Evolutionary conservation across 148 eudicot genomes (phyloP).

Genomic region (Amaranthus hypochondriacus): DNA sequence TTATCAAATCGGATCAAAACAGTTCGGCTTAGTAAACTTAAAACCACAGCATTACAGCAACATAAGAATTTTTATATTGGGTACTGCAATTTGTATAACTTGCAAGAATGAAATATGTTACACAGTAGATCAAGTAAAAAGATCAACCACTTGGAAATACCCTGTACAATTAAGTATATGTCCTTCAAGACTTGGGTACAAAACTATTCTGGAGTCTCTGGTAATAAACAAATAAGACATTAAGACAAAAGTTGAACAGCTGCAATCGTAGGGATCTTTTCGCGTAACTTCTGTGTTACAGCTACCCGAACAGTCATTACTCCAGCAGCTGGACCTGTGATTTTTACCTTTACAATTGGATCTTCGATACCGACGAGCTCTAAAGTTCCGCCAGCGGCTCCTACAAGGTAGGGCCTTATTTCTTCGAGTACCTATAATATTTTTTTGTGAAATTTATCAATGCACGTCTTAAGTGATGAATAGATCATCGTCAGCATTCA

Average conservation of each 20-base stretch:
- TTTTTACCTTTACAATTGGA: conserved; percentile 77
- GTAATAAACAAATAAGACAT: neutral
- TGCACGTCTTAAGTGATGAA: neutral
- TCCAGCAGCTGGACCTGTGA: conserved; percentile 87
- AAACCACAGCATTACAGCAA: too few relatives aligned
- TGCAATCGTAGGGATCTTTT: conserved; percentile 90
- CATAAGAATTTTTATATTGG: too few relatives aligned
- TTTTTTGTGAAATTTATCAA: neutral
- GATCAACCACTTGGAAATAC: neutral
- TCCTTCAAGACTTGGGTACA: neutral
- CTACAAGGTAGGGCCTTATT: conserved; percentile 81
- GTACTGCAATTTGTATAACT: too few relatives aligned
- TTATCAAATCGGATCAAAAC: too few relatives aligned
- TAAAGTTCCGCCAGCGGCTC: conserved; percentile 78
- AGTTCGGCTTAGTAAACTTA: too few relatives aligned
- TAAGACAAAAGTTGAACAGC: conserved; percentile 77
- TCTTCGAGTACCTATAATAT: conserved; percentile 73
- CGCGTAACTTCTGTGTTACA: conserved; percentile 86
- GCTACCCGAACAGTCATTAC: conserved; percentile 97
- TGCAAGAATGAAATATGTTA: neutral
- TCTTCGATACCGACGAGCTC: conserved; percentile 83
- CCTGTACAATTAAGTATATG: conserved; percentile 1
- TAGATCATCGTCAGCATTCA: too few relatives aligned
- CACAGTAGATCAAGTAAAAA: neutral
- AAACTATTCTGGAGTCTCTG: neutral